These are phyloP conservation scores for Chaetomium strumarium DNA, from an alignment of 2,329 filamentous ascomycete species.

Conservation along the genomic window DNA sequence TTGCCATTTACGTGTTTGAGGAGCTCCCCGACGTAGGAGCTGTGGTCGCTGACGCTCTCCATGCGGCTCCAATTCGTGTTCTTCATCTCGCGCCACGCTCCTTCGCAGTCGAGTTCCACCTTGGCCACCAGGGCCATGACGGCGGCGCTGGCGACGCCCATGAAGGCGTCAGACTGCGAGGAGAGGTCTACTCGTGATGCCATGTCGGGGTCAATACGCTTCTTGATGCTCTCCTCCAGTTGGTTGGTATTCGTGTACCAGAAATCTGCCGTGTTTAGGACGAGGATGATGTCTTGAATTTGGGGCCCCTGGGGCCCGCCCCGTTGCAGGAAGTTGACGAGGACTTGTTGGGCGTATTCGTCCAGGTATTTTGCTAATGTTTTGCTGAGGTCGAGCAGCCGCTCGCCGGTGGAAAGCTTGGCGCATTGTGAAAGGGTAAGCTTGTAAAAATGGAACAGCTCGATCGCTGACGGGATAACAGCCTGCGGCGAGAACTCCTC, in stretches of 20 bases:
- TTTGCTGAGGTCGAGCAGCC: slow-evolving; percentile 75
- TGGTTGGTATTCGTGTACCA: slow-evolving; percentile 92
- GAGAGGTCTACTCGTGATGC: slow-evolving; percentile 76
- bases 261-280: slow-evolving; percentile 95
- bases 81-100: slow-evolving; percentile 92
- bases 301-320: slow-evolving; percentile 48
- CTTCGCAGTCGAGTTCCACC: slow-evolving; percentile 76
- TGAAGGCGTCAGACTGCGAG: slow-evolving; percentile 88
- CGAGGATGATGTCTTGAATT: slow-evolving; percentile 73
- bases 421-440: slow-evolving; percentile 89
- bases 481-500: slow-evolving; percentile 89
- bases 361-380: slow-evolving; percentile 91
- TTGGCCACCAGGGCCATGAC: slow-evolving; percentile 78
- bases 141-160: slow-evolving; percentile 86
- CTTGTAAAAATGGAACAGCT: slow-evolving; percentile 96
- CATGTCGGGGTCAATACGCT: slow-evolving; percentile 76
- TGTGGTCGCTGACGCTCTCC: slow-evolving; percentile 89
- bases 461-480: slow-evolving; percentile 89
- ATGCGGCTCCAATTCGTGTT: slow-evolving; percentile 94
- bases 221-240: slow-evolving; percentile 89
- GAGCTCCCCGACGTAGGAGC: slow-evolving; percentile 81
- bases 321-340: slow-evolving; percentile 62
- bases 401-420: slow-evolving; percentile 86
- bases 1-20: slow-evolving; percentile 66
- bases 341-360: slow-evolving; percentile 88